Conservation (phyloP, 805 yeast species). For the Suhomyces kilbournensis region DNA sequence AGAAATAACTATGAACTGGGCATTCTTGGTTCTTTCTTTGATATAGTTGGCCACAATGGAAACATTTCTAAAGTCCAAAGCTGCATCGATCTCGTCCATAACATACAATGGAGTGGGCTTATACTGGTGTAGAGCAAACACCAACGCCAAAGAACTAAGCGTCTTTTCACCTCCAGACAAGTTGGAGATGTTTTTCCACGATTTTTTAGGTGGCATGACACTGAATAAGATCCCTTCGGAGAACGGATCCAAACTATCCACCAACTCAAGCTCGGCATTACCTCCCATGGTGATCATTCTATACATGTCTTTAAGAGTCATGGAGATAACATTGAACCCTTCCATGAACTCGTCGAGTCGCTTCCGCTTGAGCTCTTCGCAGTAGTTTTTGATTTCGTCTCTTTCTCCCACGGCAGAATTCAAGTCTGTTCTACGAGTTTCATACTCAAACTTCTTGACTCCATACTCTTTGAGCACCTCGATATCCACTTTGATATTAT, state of each 20-base stretch:
- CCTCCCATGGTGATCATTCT: conserved; percentile 99
- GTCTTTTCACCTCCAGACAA: conserved; percentile 98
- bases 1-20: conserved; percentile 94
- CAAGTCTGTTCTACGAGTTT: conserved; percentile 59
- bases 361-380: conserved; percentile 68
- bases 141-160: conserved; percentile 87
- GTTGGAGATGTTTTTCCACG: conserved; percentile 94
- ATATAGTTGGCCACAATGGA: conserved; percentile 97
- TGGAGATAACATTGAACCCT: conserved; percentile 84
- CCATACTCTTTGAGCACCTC: conserved; percentile 79
- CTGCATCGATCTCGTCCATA: conserved; percentile 99
- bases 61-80: conserved; percentile 93
- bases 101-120: conserved; percentile 97
- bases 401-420: conserved; percentile 64
- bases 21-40: conserved; percentile 91
- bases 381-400: conserved; percentile 56
- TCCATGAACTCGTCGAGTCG: conserved; percentile 88
- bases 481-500: conserved; percentile 60
- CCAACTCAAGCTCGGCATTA: conserved; percentile 93
- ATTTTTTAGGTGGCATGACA: conserved; percentile 98
- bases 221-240: conserved; percentile 94
- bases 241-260: conserved; percentile 95
- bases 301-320: conserved; percentile 92
- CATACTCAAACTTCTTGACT: conserved; percentile 59
- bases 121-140: conserved; percentile 91